A percentile compares a stretch with the other conserved stretches of the same genome.
Evolutionary conservation across 1,139 yeast species (phyloP).

Genomic region (Yamadazyma taylorii): DNA sequence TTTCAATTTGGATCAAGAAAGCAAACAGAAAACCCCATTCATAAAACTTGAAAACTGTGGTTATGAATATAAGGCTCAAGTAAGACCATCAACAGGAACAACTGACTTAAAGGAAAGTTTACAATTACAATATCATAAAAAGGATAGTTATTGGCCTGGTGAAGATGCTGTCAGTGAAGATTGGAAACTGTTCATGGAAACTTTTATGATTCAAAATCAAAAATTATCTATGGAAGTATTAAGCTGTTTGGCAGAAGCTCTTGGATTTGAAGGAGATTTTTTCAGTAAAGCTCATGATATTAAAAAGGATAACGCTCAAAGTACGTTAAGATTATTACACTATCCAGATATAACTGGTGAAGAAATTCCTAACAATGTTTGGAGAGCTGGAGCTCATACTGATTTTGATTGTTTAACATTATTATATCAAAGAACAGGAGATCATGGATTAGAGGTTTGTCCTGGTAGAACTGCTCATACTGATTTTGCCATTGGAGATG

Average conservation of each 20-base stretch:
- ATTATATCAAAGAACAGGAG: constrained; percentile 28
- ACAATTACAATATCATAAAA: constrained; percentile 27
- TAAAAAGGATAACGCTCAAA: constrained; percentile 22
- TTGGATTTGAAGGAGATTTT: constrained; percentile 23
- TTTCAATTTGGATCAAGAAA: constrained; percentile 18
- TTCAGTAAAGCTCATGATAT: constrained; percentile 24
- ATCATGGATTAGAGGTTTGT: constrained; percentile 29
- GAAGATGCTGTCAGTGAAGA: constrained; percentile 21
- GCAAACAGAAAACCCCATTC: constrained; percentile 16
- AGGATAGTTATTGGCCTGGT: constrained; percentile 25
- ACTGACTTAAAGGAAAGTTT: constrained; percentile 27
- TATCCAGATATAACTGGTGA: constrained; percentile 24
- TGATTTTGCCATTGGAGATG: constrained; percentile 26
- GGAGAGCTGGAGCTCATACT: constrained; percentile 34
- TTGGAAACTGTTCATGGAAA: constrained; percentile 22
- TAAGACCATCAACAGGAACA: constrained; percentile 30
- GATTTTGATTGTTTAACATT: constrained; percentile 29
- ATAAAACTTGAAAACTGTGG: constrained; percentile 26
- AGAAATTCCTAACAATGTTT: constrained; percentile 15
- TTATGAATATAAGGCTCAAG: constrained; percentile 24
- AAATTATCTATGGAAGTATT: constrained; percentile 17
- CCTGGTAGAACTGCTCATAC: constrained; percentile 31
- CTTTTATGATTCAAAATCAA: constrained; percentile 17
- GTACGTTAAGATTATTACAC: constrained; percentile 27
- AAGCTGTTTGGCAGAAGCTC: constrained; percentile 21